Evolutionary conservation across 2,329 filamentous ascomycete genomes (phyloP).

Genomic region (Mycocentrospora acerina): DNA sequence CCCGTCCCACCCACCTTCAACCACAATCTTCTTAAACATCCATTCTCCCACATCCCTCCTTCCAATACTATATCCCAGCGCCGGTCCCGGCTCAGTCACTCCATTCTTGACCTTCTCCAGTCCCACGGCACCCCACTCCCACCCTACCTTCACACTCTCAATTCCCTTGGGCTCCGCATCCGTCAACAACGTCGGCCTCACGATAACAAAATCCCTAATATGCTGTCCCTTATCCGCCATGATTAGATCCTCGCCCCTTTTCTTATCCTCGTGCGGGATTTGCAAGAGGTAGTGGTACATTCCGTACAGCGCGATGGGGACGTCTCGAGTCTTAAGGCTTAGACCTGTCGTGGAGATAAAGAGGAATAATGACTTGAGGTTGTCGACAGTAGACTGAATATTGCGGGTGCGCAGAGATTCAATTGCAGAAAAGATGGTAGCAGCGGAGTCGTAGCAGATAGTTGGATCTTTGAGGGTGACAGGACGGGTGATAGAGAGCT

Average conservation of each 20-base stretch:
- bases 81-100: conserved; percentile 29
- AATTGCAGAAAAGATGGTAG: conserved; percentile 34
- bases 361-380: conserved; percentile 23
- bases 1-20: conserved; percentile 29
- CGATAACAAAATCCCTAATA: conserved; percentile 31
- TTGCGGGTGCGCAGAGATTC: conserved; percentile 11
- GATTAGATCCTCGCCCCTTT: conserved; percentile 37
- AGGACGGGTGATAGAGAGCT: conserved; percentile 24
- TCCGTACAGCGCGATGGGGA: conserved; percentile 33
- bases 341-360: conserved; percentile 45
- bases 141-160: conserved; percentile 34
- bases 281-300: conserved; percentile 41
- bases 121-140: conserved; percentile 25
- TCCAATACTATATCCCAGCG: conserved; percentile 41
- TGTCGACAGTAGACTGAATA: conserved; percentile 3
- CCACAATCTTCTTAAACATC: conserved; percentile 41
- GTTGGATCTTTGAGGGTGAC: conserved; percentile 36
- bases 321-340: conserved; percentile 33
- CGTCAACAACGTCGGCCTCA: conserved; percentile 42
- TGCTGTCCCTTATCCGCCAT: conserved; percentile 17
- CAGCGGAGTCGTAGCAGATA: conserved; percentile 38
- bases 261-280: conserved; percentile 46
- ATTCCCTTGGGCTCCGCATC: conserved; percentile 32
- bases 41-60: conserved; percentile 45
- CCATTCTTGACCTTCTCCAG: conserved; percentile 2